Base-by-base conservation (phyloP, 495 filamentous ascomycete genomes). In the Bacidia gigantensis region DNA sequence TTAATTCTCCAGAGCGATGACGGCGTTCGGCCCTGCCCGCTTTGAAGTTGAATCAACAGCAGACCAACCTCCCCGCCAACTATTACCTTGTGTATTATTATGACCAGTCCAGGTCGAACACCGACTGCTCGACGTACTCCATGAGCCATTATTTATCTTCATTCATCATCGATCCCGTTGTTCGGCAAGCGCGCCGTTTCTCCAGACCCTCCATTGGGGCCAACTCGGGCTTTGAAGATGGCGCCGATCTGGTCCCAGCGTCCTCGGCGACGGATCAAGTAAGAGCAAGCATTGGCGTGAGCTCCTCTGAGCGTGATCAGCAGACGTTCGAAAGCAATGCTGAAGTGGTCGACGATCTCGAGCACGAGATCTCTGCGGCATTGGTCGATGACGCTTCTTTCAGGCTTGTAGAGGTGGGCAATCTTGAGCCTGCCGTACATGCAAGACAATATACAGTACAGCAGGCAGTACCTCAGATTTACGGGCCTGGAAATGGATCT, bases 111-210 rank as follows among this genome's bases (percentile, higher is more conserved):
- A 7, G 14, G 5, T 14, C 5, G 29, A 35, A 5, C 5, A 5
- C 29, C 29, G 5, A 35, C 14, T 35, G 12, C 7, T 25, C 9
- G 46, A 23, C 21, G 29, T n/a, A 56, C 64, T 71, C 69, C 71
- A 92, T 89, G 86, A 80, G 74, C 69, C 79, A 75, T 63, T 73
- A 86, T 52, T 75, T 90, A 52, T 74, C 76, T 41, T 83, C 86
- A 26, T 81, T 88, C 58, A 65, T 89, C 55, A 82, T 86, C 61
- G 84, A 85, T 57, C 80, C 84, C 48, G 83, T 86, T 62, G 70
- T 87, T 60, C 82, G 82, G 66, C 78, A 85, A 68, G 81, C 82
- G 55, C 78, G 81, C 54, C 80, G 83, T 55, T 79, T 83, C 62
- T 85, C 82, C 41, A 64, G 70, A 56, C 66, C 68, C 49, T 59